A percentile compares a stretch with the other conserved stretches of the same genome.
These are phyloP conservation scores for Rhodotorula taiwanensis DNA, from an alignment of 768 basidiomycete genomes.

Conservation along the genomic window DNA sequence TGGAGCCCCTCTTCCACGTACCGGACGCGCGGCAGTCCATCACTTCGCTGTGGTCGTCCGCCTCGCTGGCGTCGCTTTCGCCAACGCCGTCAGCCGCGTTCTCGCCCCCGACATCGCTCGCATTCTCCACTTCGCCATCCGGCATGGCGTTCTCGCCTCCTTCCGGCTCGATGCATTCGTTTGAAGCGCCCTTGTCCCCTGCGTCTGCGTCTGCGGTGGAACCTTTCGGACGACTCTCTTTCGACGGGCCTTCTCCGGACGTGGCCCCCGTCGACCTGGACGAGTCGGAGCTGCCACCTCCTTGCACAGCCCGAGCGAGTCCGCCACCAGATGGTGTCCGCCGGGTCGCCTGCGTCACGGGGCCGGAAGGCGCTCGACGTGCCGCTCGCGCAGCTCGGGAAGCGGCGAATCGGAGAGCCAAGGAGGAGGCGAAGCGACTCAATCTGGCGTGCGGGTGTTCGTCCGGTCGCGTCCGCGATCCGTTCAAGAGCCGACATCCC, in stretches of 20 bases:
- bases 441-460: not conserved
- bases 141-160: too few species aligned
- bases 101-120: not conserved
- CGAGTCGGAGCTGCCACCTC: not conserved
- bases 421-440: conserved; percentile 13
- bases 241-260: not conserved
- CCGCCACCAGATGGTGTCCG: not conserved
- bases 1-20: not conserved
- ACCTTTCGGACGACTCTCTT: not conserved
- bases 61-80: conserved; percentile 17
- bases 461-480: too few species aligned
- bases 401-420: conserved; percentile 17
- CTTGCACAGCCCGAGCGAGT: conserved; percentile 8
- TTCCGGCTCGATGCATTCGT: too few species aligned
- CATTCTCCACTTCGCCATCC: too few species aligned
- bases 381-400: conserved; percentile 33
- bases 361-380: conserved; percentile 28
- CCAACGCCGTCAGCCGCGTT: not conserved
- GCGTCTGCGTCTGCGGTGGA: not conserved
- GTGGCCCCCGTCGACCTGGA: not conserved
- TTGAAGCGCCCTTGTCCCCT: not conserved
- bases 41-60: conserved; percentile 2
- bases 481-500: too few species aligned
- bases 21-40: too few species aligned
- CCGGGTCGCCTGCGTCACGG: conserved; percentile 11